Percentiles rank a stretch among this genome's conserved stretches.
Evolutionary conservation across 1,284 basidiomycete species (phyloP).

Genomic region (Cystobasidium pallidum): DNA sequence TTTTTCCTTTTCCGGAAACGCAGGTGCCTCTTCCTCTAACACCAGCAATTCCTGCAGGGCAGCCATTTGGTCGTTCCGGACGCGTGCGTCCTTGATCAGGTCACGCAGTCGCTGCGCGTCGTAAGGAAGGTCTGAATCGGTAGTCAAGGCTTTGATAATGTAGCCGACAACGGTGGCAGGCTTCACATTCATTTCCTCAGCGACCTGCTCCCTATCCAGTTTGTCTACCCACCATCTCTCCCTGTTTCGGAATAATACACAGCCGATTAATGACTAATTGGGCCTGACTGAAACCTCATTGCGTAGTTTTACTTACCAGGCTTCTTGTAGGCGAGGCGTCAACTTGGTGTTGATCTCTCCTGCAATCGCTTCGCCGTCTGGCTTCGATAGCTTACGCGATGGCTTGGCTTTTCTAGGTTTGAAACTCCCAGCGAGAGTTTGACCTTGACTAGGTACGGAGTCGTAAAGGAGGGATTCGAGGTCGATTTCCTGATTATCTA

Average conservation of each 20-base stretch:
- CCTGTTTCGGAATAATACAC: neutral
- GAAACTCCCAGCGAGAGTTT: too few relatives aligned
- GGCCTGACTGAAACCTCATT: neutral
- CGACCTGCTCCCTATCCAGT: slow-evolving; percentile 4
- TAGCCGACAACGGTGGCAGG: slow-evolving; percentile 9
- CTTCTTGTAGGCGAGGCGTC: slow-evolving; percentile 24
- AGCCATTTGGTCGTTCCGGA: neutral
- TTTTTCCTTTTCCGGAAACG: neutral
- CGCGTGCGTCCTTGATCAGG: neutral
- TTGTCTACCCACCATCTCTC: slow-evolving; percentile 16
- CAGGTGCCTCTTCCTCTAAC: neutral
- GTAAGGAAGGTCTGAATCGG: slow-evolving; percentile 20
- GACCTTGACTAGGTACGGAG: neutral
- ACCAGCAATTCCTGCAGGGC: neutral
- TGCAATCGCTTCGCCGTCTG: neutral
- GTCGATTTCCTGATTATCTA: slow-evolving; percentile 13
- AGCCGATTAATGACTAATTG: too few relatives aligned
- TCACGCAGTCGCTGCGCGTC: slow-evolving; percentile 13
- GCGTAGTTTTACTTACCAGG: slow-evolving; percentile 6
- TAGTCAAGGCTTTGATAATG: slow-evolving; percentile 22
- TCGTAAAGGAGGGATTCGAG: slow-evolving; percentile 20
- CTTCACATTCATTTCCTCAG: slow-evolving; percentile 26
- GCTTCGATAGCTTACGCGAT: neutral
- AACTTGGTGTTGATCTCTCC: slow-evolving; percentile 1
- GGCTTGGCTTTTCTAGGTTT: neutral